phyloP scores from a whole-genome alignment of 2,329 filamentous ascomycete species.

The Fusarium tjaetaba region DNA sequence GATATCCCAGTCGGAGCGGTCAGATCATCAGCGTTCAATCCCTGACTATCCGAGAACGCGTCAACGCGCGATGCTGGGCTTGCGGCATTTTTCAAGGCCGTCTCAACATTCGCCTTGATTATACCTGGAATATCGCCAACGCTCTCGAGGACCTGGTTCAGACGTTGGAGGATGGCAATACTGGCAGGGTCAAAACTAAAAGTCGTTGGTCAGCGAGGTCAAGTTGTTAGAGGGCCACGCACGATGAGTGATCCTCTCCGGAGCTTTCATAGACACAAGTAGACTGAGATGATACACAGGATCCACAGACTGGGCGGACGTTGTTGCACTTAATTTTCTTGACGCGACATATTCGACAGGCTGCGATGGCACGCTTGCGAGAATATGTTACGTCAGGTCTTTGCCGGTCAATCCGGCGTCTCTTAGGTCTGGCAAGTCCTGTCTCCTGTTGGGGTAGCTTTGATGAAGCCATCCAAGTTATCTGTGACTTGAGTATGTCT shows the following conservation, averaged over 20 bases:
- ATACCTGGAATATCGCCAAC: not conserved
- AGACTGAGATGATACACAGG: not conserved
- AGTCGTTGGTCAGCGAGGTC: not conserved
- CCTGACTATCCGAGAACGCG: too few relatives aligned
- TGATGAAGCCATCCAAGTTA: not conserved
- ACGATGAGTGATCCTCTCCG: not conserved
- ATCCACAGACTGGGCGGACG: not conserved
- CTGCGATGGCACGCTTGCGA: not conserved
- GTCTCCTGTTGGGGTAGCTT: not conserved
- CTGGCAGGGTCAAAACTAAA: not conserved
- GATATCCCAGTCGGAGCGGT: too few relatives aligned
- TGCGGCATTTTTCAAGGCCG: too few relatives aligned
- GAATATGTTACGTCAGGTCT: not conserved
- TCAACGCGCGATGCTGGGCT: too few relatives aligned
- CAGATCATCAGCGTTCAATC: too few relatives aligned
- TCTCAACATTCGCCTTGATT: too few relatives aligned
- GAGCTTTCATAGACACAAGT: not conserved
- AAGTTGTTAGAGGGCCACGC: not conserved
- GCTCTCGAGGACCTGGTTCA: not conserved
- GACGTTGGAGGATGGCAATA: not conserved
- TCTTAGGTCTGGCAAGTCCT: not conserved
- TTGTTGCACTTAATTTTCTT: not conserved
- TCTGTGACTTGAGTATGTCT: not conserved
- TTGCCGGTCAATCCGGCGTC: not conserved
- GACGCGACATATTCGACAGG: not conserved